Evolutionary conservation across 2,329 filamentous ascomycete species (phyloP).

Genomic region (Aureobasidium sp.): DNA sequence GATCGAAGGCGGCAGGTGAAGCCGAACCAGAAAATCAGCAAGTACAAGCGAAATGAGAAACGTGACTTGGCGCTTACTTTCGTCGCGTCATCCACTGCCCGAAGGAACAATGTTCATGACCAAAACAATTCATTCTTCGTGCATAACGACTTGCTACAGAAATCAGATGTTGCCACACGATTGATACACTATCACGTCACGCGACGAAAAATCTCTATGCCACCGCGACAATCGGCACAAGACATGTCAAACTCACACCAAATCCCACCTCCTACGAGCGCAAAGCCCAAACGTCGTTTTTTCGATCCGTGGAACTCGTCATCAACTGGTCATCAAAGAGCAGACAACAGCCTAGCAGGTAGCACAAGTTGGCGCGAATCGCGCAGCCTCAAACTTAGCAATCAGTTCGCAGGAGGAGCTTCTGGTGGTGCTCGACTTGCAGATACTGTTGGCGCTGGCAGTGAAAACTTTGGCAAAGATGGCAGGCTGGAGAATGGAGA

Average conservation of each 20-base stretch:
- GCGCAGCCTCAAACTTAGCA: slow-evolving; percentile 59
- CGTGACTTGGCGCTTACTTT: slow-evolving; percentile 2
- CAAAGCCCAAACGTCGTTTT: slow-evolving; percentile 93
- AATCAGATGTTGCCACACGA: not conserved
- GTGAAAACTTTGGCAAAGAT: slow-evolving; percentile 47
- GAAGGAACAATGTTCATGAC: not conserved
- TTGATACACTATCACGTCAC: not conserved
- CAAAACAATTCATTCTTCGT: not conserved
- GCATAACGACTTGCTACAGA: not conserved
- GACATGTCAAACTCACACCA: not conserved
- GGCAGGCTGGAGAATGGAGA: slow-evolving; percentile 46
- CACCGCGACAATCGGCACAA: not conserved
- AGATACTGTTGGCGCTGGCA: slow-evolving; percentile 60
- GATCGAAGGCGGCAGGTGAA: not conserved
- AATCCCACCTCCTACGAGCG: slow-evolving; percentile 52
- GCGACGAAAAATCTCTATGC: not conserved
- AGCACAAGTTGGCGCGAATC: slow-evolving; percentile 65
- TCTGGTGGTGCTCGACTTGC: slow-evolving; percentile 52
- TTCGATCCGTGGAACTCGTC: slow-evolving; percentile 94
- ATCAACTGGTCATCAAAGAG: slow-evolving; percentile 73
- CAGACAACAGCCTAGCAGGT: slow-evolving; percentile 57
- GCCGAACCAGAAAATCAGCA: not conserved
- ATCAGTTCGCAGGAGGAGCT: slow-evolving; percentile 56
- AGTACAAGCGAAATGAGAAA: slow-evolving; percentile 10
- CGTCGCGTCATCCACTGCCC: slow-evolving; percentile 11